Percentiles rank a stretch among this genome's conserved stretches.
These are phyloP conservation scores for Zasmidium cellare DNA, from an alignment of 2,329 filamentous ascomycete genomes.

Conservation along the genomic window DNA sequence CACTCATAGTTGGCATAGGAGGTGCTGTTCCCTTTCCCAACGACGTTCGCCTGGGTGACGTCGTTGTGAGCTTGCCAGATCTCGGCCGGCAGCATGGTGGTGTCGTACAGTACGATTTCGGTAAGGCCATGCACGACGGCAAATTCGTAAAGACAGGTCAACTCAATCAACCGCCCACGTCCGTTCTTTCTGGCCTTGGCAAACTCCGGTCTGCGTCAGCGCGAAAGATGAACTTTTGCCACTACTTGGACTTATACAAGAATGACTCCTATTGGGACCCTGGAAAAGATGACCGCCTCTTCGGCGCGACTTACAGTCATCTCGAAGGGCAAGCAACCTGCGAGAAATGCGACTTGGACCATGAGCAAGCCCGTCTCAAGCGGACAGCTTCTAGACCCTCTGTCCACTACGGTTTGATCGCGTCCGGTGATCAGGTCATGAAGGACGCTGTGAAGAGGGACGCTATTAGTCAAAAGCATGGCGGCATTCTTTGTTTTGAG, in stretches of 20 bases:
- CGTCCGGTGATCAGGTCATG: neutral
- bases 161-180: neutral
- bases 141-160: neutral
- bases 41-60: conserved; percentile 32
- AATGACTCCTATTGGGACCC: neutral
- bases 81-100: conserved; percentile 16
- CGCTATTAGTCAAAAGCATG: neutral
- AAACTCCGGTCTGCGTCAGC: neutral
- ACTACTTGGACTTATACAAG: neutral
- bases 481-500: neutral
- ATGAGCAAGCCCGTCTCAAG: neutral
- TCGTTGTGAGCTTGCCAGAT: conserved; percentile 27
- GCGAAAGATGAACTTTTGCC: neutral
- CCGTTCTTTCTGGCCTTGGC: neutral
- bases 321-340: neutral
- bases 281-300: neutral
- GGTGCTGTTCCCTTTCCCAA: conserved; percentile 22
- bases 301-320: neutral
- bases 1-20: conserved; percentile 19
- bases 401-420: neutral
- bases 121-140: neutral
- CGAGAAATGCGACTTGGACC: neutral
- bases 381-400: neutral
- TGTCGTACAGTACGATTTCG: conserved; percentile 29
- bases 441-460: neutral